phyloP scores from a whole-genome alignment of 2,329 filamentous ascomycete genomes.

The Aaosphaeria arxii region DNA sequence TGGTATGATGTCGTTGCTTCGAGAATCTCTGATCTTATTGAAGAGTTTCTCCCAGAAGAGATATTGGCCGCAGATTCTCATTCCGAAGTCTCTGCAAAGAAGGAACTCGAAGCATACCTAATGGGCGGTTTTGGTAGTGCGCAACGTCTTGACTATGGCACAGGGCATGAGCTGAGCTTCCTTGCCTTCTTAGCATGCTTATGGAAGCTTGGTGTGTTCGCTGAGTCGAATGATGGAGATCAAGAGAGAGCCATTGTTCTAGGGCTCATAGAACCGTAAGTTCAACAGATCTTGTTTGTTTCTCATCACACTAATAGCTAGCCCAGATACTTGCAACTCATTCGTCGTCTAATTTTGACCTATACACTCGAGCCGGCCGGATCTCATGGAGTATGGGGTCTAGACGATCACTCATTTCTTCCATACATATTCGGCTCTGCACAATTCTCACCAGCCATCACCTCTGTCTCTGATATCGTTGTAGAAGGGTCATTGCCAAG shows the following conservation, averaged over 20 bases:
- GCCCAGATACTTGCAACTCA: conserved; percentile 70
- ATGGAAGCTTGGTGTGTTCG: conserved; percentile 86
- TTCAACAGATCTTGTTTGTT: conserved; percentile 19
- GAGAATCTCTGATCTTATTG: conserved; percentile 55
- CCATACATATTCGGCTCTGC: conserved; percentile 95
- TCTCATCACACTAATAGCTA: conserved; percentile 3
- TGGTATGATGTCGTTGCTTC: conserved; percentile 73
- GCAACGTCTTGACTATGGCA: conserved; percentile 90
- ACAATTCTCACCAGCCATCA: conserved; percentile 76
- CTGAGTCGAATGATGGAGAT: conserved; percentile 51
- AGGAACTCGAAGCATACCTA: conserved; percentile 76
- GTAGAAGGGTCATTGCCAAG: conserved; percentile 70
- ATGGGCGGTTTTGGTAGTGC: conserved; percentile 83
- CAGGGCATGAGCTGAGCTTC: conserved; percentile 93
- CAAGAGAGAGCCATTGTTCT: conserved; percentile 78
- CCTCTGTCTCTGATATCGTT: conserved; percentile 56
- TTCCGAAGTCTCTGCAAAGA: conserved; percentile 47
- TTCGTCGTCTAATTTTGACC: conserved; percentile 79
- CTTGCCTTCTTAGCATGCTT: conserved; percentile 84
- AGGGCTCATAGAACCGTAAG: conserved; percentile 77
- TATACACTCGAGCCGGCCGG: conserved; percentile 95
- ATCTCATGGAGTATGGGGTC: conserved; percentile 94
- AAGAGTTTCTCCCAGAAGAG: conserved; percentile 52
- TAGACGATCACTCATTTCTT: conserved; percentile 95
- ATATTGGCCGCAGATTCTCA: conserved; percentile 39